These are phyloP conservation scores for Hyphodiscus hymeniophilus DNA, from an alignment of 495 filamentous ascomycete genomes.

Conservation along the genomic window DNA sequence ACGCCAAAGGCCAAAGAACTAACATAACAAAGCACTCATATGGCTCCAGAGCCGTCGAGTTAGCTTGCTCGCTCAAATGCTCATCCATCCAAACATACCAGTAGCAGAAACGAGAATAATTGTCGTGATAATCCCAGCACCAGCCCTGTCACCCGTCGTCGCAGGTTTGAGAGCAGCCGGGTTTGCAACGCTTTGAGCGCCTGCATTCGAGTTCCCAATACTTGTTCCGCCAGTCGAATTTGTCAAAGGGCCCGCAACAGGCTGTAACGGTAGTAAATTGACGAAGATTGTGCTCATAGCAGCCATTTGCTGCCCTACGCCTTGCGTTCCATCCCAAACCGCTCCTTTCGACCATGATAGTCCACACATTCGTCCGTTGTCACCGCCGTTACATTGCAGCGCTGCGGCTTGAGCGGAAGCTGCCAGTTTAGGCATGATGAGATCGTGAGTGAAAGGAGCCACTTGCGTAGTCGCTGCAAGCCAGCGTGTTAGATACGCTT, in stretches of 20 bases:
- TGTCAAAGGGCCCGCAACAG: conserved; percentile 44
- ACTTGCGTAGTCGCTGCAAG: conserved; percentile 62
- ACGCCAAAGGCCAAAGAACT: neutral
- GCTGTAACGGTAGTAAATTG: conserved; percentile 13
- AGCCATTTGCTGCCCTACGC: conserved; percentile 59
- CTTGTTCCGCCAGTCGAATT: conserved; percentile 64
- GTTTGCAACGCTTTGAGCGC: conserved; percentile 28
- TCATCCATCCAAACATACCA: conserved; percentile 24
- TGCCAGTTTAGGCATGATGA: conserved; percentile 56
- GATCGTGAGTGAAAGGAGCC: conserved; percentile 54
- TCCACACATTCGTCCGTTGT: conserved; percentile 53
- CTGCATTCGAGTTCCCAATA: conserved; percentile 60
- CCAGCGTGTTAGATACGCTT: conserved; percentile 79
- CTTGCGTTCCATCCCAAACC: conserved; percentile 45
- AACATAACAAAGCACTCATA: neutral
- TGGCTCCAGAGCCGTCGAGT: neutral
- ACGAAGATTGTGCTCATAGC: conserved; percentile 43
- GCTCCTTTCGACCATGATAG: conserved; percentile 51
- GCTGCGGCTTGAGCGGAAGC: conserved; percentile 64
- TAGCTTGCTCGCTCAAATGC: conserved; percentile 8
- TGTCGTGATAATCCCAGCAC: conserved; percentile 55
- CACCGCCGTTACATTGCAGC: conserved; percentile 53
- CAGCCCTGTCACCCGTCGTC: conserved; percentile 46
- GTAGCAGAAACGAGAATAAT: conserved; percentile 22
- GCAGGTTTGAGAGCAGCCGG: conserved; percentile 15